These are phyloP conservation scores for Diophrys sp. DNA, from an alignment of 73 alveolate genomes.

Conservation along the genomic window DNA sequence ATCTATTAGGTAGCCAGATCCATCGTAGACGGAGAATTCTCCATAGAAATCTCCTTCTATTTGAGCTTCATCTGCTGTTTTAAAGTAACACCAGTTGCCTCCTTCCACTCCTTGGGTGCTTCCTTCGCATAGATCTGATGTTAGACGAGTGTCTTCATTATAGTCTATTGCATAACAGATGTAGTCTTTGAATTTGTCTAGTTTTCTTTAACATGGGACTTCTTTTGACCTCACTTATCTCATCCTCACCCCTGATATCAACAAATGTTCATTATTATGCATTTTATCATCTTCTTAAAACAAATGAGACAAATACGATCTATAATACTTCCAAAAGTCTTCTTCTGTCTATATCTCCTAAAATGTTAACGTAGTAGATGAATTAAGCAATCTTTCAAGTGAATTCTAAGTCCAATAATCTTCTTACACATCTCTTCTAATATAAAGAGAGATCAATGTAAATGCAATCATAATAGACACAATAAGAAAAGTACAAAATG, in stretches of 20 bases:
- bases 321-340: background rate
- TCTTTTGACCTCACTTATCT: background rate
- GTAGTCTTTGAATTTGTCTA: background rate
- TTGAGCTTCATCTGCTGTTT: background rate
- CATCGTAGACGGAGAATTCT: constrained; percentile 7
- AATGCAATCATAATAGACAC: background rate
- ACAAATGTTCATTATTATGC: background rate
- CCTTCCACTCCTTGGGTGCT: too few species aligned
- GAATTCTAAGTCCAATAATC: background rate
- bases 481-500: constrained; percentile 8
- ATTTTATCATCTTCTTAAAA: background rate
- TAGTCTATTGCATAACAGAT: background rate
- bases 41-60: background rate
- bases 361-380: background rate
- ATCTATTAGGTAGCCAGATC: constrained; percentile 1
- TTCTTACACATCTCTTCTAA: background rate
- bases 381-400: background rate
- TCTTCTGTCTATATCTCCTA: background rate
- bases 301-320: background rate
- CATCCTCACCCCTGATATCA: background rate
- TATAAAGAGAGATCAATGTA: background rate
- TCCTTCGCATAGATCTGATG: background rate
- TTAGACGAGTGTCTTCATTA: background rate
- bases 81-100: background rate
- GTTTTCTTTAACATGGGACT: background rate